These are phyloP conservation scores for Saraca asoca DNA, from an alignment of 331 rosid species.

Conservation along the genomic window DNA sequence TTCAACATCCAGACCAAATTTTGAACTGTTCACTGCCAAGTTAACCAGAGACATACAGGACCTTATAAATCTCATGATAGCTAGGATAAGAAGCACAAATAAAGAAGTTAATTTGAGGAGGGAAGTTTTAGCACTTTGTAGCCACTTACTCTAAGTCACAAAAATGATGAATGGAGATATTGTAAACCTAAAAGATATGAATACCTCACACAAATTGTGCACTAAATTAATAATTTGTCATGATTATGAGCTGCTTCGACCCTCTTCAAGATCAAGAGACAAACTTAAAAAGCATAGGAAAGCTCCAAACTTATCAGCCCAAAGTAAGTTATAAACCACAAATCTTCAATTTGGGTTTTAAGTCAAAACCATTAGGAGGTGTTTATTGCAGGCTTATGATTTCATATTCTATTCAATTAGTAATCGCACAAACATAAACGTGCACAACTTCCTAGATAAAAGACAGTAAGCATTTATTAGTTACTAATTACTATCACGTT, in stretches of 20 bases:
- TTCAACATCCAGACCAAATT: constrained; percentile 77
- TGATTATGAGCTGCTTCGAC: neutral
- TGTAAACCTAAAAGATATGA: neutral
- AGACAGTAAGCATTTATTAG: constrained; percentile 6
- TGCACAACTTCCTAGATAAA: neutral
- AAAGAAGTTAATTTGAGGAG: no score
- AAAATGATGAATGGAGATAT: neutral
- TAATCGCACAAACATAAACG: neutral
- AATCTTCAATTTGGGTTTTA: neutral
- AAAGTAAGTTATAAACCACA: constrained; percentile 5
- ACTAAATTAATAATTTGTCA: constrained; percentile 7
- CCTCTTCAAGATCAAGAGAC: constrained; percentile 7
- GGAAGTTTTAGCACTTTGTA: neutral
- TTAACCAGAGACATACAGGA: constrained; percentile 23
- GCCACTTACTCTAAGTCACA: constrained; percentile 12
- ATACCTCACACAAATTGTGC: neutral
- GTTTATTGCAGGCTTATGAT: neutral
- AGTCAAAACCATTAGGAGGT: neutral
- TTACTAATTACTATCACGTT: neutral
- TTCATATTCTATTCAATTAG: constrained; percentile 25
- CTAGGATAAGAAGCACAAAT: neutral
- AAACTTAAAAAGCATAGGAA: neutral
- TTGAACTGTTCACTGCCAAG: constrained; percentile 69
- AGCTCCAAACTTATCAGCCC: neutral
- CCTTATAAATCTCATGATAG: constrained; percentile 10